These are phyloP conservation scores for Pezicula radicicola DNA, from an alignment of 2,329 filamentous ascomycete species.

Conservation along the genomic window DNA sequence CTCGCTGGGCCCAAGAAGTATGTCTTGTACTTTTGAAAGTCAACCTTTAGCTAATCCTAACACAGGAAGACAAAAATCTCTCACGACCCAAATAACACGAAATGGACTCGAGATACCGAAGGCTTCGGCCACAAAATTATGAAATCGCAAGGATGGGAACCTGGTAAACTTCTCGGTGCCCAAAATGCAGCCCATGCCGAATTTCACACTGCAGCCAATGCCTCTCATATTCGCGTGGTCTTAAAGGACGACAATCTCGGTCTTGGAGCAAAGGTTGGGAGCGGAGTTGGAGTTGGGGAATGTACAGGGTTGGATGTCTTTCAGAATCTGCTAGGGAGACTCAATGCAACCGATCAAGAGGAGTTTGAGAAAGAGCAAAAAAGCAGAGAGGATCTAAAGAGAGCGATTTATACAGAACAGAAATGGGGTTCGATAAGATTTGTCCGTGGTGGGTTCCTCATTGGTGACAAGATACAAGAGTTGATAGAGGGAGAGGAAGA, in stretches of 20 bases:
- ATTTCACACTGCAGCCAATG: conserved; percentile 75
- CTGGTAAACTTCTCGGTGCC: conserved; percentile 78
- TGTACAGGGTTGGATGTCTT: conserved; percentile 86
- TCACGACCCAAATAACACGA: conserved; percentile 92
- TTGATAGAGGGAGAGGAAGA: conserved; percentile 34
- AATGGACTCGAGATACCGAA: conserved; percentile 79
- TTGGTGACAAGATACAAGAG: conserved; percentile 54
- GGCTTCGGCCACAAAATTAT: conserved; percentile 91
- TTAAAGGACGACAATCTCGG: conserved; percentile 92
- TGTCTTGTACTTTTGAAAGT: conserved; percentile 26
- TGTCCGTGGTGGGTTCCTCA: conserved; percentile 74
- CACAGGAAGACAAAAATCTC: conserved; percentile 64
- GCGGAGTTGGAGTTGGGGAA: conserved; percentile 61
- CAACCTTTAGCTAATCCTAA: conserved; percentile 36
- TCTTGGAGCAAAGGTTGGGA: conserved; percentile 75
- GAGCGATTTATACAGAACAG: conserved; percentile 69
- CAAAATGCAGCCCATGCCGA: conserved; percentile 71
- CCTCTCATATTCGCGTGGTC: conserved; percentile 79
- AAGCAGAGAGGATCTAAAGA: conserved; percentile 65
- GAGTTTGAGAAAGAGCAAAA: conserved; percentile 68
- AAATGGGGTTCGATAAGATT: conserved; percentile 83
- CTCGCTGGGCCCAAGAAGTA: conserved; percentile 68
- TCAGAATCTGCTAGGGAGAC: conserved; percentile 77
- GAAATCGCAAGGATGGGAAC: conserved; percentile 83
- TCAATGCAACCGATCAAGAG: conserved; percentile 85